phyloP scores from a whole-genome alignment of 1,284 basidiomycete species.

The Spongispora temasekensis region DNA sequence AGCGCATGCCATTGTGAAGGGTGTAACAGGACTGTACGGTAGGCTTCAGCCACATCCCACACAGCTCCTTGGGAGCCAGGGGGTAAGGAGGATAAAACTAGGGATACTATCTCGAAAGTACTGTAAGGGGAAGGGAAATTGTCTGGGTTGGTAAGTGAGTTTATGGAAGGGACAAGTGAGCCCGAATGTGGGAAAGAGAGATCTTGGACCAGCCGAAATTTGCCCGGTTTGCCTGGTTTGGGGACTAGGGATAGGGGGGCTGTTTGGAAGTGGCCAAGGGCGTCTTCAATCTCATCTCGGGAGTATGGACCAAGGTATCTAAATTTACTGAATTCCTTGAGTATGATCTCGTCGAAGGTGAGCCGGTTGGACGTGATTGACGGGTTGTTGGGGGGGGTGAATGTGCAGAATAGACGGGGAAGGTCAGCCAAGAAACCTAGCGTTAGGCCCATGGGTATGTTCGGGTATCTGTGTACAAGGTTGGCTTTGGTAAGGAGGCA shows the following conservation, averaged over 20 bases:
- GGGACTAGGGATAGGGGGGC: neutral
- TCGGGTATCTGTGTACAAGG: neutral
- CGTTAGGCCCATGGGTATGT: too few relatives aligned
- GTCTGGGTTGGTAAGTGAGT: neutral
- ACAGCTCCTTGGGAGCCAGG: constrained; percentile 2
- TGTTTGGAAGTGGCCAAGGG: neutral
- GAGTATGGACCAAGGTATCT: neutral
- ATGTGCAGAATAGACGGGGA: neutral
- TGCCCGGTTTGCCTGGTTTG: neutral
- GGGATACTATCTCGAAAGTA: neutral
- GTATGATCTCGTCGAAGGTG: neutral
- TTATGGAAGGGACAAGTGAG: neutral
- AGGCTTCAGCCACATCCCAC: constrained; percentile 7
- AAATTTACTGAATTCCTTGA: neutral
- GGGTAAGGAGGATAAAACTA: too few relatives aligned
- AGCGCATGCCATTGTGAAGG: too few relatives aligned
- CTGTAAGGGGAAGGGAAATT: neutral
- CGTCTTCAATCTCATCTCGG: neutral
- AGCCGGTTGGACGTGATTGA: neutral
- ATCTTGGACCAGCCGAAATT: neutral
- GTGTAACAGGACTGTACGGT: constrained; percentile 9
- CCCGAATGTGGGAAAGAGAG: neutral
- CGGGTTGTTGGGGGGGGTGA: neutral
- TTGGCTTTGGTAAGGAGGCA: accelerated
- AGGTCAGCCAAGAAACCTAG: neutral